phyloP scores from a whole-genome alignment of 2,329 filamentous ascomycete species.

The Diaporthe velutina region DNA sequence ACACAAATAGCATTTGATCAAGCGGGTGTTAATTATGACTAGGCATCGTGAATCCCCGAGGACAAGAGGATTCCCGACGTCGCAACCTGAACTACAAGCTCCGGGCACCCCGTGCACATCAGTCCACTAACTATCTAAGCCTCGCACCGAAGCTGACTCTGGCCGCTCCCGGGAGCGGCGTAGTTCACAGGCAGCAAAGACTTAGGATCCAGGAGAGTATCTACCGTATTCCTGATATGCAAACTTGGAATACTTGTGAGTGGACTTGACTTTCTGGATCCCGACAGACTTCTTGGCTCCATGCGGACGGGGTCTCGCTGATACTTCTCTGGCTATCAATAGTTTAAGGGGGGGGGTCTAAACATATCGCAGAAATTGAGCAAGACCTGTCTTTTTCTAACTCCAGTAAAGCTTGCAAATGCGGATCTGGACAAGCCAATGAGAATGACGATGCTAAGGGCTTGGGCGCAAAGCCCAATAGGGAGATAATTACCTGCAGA shows the following conservation, averaged over 20 bases:
- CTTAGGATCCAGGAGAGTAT: neutral
- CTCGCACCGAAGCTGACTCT: neutral
- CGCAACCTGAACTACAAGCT: neutral
- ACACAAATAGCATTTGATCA: no score
- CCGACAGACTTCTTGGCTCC: neutral
- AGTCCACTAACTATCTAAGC: neutral
- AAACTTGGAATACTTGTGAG: neutral
- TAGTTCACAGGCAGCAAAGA: neutral
- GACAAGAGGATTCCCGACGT: neutral
- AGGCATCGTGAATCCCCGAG: neutral
- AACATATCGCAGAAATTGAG: neutral
- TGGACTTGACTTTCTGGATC: neutral
- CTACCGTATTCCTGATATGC: neutral
- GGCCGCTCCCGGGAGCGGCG: neutral
- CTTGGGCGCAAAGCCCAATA: no score
- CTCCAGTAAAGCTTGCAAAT: neutral
- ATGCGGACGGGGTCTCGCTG: neutral
- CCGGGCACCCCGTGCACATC: neutral
- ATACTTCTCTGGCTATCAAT: neutral
- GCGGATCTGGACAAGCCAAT: neutral
- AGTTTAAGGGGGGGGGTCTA: neutral
- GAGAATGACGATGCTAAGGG: neutral
- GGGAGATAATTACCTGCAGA: neutral
- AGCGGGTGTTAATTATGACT: neutral
- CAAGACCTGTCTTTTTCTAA: neutral